Conservation (phyloP, 768 basidiomycete species). For the Tephrocybe sp. region DNA sequence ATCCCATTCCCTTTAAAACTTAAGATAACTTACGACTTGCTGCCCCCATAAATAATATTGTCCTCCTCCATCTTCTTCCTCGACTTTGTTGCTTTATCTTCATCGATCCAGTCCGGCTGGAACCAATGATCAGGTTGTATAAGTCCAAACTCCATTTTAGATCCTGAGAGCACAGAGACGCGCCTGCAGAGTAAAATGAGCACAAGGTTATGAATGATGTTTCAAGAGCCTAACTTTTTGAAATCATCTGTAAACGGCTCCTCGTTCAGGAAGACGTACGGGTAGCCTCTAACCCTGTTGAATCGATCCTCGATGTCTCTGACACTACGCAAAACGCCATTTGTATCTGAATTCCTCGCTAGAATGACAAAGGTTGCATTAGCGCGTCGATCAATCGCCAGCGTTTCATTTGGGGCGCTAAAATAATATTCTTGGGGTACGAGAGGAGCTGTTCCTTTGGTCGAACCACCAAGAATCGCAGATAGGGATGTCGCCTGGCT, state of each 20-base stretch:
- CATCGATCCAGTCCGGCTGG: slow-evolving; percentile 79
- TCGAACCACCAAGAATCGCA: slow-evolving; percentile 21
- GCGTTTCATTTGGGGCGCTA: slow-evolving; percentile 3
- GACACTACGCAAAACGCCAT: slow-evolving; percentile 61
- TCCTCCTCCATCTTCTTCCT: slow-evolving; percentile 60
- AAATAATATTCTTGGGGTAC: slow-evolving; percentile 27
- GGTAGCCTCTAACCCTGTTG: slow-evolving; percentile 76
- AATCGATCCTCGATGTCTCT: slow-evolving; percentile 78
- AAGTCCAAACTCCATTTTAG: slow-evolving; percentile 49
- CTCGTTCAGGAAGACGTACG: slow-evolving; percentile 90
- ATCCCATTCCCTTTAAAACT: neutral
- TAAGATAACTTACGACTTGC: slow-evolving; percentile 25
- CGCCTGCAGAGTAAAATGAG: slow-evolving; percentile 15
- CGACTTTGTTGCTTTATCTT: slow-evolving; percentile 53
- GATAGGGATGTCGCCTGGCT: slow-evolving; percentile 39
- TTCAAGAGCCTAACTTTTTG: slow-evolving; percentile 45
- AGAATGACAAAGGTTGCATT: slow-evolving; percentile 47
- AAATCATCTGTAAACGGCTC: slow-evolving; percentile 74
- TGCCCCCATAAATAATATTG: slow-evolving; percentile 42
- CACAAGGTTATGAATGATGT: neutral
- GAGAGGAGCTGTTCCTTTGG: slow-evolving; percentile 17
- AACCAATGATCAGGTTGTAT: slow-evolving; percentile 72
- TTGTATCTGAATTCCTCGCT: slow-evolving; percentile 61
- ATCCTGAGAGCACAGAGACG: slow-evolving; percentile 22
- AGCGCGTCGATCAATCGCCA: slow-evolving; percentile 21